Percentiles rank a stretch among this genome's conserved stretches.
Evolutionary conservation across 2,329 filamentous ascomycete genomes (phyloP).

Genomic region (Alternaria dauci): DNA sequence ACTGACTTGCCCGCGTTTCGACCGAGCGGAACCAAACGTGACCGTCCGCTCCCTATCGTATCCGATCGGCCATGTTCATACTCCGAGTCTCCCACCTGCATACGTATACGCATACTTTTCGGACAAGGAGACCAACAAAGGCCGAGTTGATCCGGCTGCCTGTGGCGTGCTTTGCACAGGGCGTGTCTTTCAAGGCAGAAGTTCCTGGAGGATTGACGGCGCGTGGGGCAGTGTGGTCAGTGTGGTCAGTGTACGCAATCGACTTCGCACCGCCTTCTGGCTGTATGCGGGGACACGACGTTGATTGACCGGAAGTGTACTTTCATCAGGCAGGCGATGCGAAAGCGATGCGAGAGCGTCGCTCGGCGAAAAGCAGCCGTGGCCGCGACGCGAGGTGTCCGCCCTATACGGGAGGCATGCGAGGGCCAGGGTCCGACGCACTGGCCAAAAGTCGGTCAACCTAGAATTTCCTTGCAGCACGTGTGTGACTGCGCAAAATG

Average conservation of each 20-base stretch:
- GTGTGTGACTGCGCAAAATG: slow-evolving; percentile 14
- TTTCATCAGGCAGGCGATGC: slow-evolving; percentile 18
- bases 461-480: slow-evolving; percentile 7
- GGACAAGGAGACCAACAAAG: slow-evolving; percentile 6
- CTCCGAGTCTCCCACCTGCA: slow-evolving; percentile 11
- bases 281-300: slow-evolving; percentile 12
- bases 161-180: slow-evolving; percentile 11
- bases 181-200: slow-evolving; percentile 16
- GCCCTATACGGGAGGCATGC: slow-evolving; percentile 10
- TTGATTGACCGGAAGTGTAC: slow-evolving; percentile 23
- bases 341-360: slow-evolving; percentile 9
- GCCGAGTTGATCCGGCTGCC: slow-evolving; percentile 14
- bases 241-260: slow-evolving; percentile 9
- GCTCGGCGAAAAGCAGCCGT: slow-evolving; percentile 6
- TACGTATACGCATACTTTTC: slow-evolving; percentile 1
- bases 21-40: slow-evolving; percentile 28
- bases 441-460: slow-evolving; percentile 33
- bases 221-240: slow-evolving; percentile 10
- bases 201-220: slow-evolving; percentile 14
- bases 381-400: slow-evolving; percentile 16
- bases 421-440: slow-evolving; percentile 22
- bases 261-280: slow-evolving; percentile 14
- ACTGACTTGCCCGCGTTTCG: slow-evolving; percentile 28
- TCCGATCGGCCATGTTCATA: slow-evolving; percentile 16
- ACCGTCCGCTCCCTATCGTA: slow-evolving; percentile 11